phyloP scores from a whole-genome alignment of 345 rosid genomes.

The Kandelia obovata region DNA sequence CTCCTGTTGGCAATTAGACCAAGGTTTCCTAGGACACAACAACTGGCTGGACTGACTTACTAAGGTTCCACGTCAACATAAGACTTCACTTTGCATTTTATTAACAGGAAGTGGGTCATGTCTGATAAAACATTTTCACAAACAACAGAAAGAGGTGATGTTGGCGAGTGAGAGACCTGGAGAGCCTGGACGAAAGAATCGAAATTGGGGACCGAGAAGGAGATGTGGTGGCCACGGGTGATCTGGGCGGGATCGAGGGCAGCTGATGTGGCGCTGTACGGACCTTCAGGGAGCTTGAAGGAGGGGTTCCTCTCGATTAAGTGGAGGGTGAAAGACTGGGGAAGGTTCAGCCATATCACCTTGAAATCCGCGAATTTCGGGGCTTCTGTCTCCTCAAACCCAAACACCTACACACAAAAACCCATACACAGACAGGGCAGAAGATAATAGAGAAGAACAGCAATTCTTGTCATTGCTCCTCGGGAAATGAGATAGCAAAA shows the following conservation, averaged over 20 bases:
- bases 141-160: neutral
- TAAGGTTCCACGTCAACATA: no score
- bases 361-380: slow-evolving; percentile 69
- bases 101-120: no score
- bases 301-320: slow-evolving; percentile 65
- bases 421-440: neutral
- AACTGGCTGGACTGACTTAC: no score
- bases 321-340: slow-evolving; percentile 59
- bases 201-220: slow-evolving; percentile 73
- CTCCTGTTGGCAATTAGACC: no score
- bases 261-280: slow-evolving; percentile 59
- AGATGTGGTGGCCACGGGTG: slow-evolving; percentile 74
- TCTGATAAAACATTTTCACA: neutral
- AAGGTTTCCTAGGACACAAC: no score
- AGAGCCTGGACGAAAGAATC: slow-evolving; percentile 60
- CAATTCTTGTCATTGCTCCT: no score
- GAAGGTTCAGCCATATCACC: slow-evolving; percentile 77
- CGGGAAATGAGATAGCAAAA: neutral
- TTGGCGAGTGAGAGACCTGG: slow-evolving; percentile 40
- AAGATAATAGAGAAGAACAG: neutral
- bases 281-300: slow-evolving; percentile 82
- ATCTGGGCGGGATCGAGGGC: slow-evolving; percentile 67
- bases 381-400: slow-evolving; percentile 68
- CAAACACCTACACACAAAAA: slow-evolving; percentile 26
- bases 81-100: no score